Percentiles rank a stretch among this genome's conserved stretches.
Evolutionary conservation across 2,329 filamentous ascomycete species (phyloP).

Genomic region (Colletotrichum truncatum): DNA sequence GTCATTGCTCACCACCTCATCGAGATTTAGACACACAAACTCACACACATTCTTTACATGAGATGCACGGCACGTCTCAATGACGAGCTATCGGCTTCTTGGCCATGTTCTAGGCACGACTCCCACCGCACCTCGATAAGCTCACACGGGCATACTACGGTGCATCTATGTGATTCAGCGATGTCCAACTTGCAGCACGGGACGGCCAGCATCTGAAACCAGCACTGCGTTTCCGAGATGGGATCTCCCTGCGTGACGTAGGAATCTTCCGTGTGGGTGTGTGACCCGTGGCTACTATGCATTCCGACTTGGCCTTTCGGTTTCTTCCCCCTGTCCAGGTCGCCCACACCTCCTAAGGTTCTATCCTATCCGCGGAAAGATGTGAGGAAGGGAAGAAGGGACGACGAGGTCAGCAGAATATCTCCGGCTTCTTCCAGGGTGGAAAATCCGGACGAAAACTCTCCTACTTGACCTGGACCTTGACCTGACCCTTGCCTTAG

Average conservation of each 20-base stretch:
- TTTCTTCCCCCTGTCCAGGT: background rate
- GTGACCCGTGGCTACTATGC: background rate
- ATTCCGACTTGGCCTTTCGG: background rate
- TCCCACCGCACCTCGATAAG: constrained; percentile 8
- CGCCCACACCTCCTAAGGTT: background rate
- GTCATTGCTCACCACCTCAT: background rate
- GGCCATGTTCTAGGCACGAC: background rate
- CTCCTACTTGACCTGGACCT: constrained; percentile 13
- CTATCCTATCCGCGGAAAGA: background rate
- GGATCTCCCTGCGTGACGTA: constrained; percentile 27
- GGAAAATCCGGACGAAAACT: constrained; percentile 29
- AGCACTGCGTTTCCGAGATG: constrained; percentile 17
- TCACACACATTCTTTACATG: background rate
- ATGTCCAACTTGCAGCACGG: background rate
- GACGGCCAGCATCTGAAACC: constrained; percentile 27
- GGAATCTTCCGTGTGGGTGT: constrained; percentile 20
- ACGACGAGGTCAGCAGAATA: background rate
- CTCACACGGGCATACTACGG: constrained; percentile 6
- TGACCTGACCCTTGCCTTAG: background rate
- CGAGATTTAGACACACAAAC: background rate
- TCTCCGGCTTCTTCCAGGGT: constrained; percentile 2
- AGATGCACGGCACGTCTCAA: background rate
- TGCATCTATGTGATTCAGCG: background rate
- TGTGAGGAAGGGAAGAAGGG: background rate
- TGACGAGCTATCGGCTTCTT: background rate